Evolutionary conservation across 495 filamentous ascomycete species (phyloP), one percentile per base, ranked within the genome.

Genomic region (Aspergillus nidulans): DNA sequence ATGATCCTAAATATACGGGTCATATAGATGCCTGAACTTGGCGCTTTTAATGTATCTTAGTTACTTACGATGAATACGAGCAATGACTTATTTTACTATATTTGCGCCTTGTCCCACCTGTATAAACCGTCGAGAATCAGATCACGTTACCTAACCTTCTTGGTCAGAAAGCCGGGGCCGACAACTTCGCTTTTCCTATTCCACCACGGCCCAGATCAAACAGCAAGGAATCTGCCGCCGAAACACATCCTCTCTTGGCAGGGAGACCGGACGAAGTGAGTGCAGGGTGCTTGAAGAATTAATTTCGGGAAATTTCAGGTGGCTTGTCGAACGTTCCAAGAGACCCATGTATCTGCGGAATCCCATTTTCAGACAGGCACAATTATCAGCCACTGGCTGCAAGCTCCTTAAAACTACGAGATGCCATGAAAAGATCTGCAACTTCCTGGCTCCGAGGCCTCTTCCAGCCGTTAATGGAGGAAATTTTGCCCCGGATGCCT

Each of bases 21-120:
- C 56, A 58, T 51, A 49, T 58, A 59, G 52, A 53, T 28, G 49
- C 36, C 53, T 50, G 15, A 24, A 41, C 23, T 38, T 41, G 40
- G 52, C 52, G 46, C 36, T 34, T 47, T 46, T 42, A 53, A 51
- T 58, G 49, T 45, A 24, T 41, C 56, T 52, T 41, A 50, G 45
- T 16, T 36, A 23, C 39, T 25, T n/a, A 45, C 32, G 46, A 56
- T 43, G 32, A 47, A 7, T 32, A 49, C 23, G 45, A 50, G 12
- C 38, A 0, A 19, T 47, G 13, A 19, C 24, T 44, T 44, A 19
- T n/a, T 32, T 26, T 12, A n/a, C 21, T 39, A 13, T 28, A 28
- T 43, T 13, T 52, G 26, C 38, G 4, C 26, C 26, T 30, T 5
- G 26, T n/a, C n/a, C 26, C 26, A 30, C 10, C 13, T 16, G 3